Evolutionary conservation across 1,284 basidiomycete species (phyloP).

Genomic region (Taiwanofungus camphoratus): DNA sequence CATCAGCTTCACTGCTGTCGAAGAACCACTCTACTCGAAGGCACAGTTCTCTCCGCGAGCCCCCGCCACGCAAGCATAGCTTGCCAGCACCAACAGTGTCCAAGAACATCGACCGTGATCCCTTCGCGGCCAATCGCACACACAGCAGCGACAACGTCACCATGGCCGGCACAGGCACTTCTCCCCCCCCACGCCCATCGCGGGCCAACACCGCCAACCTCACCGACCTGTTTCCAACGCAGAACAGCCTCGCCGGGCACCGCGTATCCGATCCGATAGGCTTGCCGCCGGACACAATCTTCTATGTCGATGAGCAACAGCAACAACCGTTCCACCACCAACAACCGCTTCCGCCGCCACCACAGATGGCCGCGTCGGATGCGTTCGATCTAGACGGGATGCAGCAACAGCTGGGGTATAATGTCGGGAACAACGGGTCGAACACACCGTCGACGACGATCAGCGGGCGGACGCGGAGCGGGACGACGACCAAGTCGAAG

Average conservation of each 20-base stretch:
- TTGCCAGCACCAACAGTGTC: slow-evolving; percentile 28
- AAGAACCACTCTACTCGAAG: slow-evolving; percentile 31
- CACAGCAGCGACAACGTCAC: slow-evolving; percentile 25
- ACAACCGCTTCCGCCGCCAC: slow-evolving; percentile 31
- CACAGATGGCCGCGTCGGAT: slow-evolving; percentile 26
- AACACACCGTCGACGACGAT: slow-evolving; percentile 12
- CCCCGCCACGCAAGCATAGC: slow-evolving; percentile 47
- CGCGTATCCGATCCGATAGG: slow-evolving; percentile 48
- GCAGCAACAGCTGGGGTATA: slow-evolving; percentile 4
- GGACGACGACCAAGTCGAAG: slow-evolving; percentile 59
- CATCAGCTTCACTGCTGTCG: slow-evolving; percentile 20
- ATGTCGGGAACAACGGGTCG: background rate
- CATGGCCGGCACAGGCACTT: slow-evolving; percentile 35
- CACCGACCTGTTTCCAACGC: slow-evolving; percentile 57
- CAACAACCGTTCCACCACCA: slow-evolving; percentile 11
- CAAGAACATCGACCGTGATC: slow-evolving; percentile 45
- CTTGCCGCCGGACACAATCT: slow-evolving; percentile 29
- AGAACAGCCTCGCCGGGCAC: slow-evolving; percentile 32
- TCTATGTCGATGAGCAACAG: slow-evolving; percentile 20
- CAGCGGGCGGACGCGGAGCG: slow-evolving; percentile 53
- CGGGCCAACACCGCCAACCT: slow-evolving; percentile 76
- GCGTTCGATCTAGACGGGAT: slow-evolving; percentile 3
- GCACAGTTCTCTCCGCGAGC: slow-evolving; percentile 56
- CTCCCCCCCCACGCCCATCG: slow-evolving; percentile 70
- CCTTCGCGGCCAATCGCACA: slow-evolving; percentile 45